Evolutionary conservation across 2,329 filamentous ascomycete species (phyloP).

Genomic region (Beauveria pseudobassiana): DNA sequence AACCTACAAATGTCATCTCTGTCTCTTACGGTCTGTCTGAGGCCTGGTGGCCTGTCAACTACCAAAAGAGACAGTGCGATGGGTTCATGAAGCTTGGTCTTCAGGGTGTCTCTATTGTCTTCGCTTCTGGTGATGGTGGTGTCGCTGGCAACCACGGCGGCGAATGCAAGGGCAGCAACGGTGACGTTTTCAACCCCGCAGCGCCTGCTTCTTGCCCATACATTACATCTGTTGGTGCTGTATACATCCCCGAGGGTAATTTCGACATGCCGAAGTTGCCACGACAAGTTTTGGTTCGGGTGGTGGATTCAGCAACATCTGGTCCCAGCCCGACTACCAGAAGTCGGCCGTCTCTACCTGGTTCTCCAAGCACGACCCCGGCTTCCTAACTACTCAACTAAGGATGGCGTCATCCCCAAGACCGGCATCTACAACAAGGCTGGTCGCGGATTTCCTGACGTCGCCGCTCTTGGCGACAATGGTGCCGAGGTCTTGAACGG

Average conservation of each 20-base stretch:
- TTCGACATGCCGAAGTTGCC: constrained; percentile 38
- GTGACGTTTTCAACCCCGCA: constrained; percentile 25
- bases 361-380: constrained; percentile 28
- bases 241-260: constrained; percentile 33
- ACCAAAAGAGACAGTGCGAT: constrained; percentile 36
- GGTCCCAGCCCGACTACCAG: constrained; percentile 40
- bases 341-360: constrained; percentile 26
- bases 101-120: constrained; percentile 32
- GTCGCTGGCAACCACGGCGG: constrained; percentile 21
- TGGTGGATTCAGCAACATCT: constrained; percentile 32
- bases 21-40: constrained; percentile 42
- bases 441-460: constrained; percentile 32
- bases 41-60: constrained; percentile 35
- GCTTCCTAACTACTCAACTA: constrained; percentile 25
- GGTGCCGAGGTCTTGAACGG: constrained; percentile 29
- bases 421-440: constrained; percentile 30
- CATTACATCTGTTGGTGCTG: constrained; percentile 44
- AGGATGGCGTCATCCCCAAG: constrained; percentile 29
- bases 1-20: constrained; percentile 25
- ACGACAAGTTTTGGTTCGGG: constrained; percentile 31
- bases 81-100: constrained; percentile 40
- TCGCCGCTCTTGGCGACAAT: constrained; percentile 37
- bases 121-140: constrained; percentile 33
- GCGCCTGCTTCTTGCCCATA: constrained; percentile 33
- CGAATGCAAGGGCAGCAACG: constrained; percentile 10